Conservation (phyloP, 1,139 yeast species). For the Pichia norvegensis region DNA sequence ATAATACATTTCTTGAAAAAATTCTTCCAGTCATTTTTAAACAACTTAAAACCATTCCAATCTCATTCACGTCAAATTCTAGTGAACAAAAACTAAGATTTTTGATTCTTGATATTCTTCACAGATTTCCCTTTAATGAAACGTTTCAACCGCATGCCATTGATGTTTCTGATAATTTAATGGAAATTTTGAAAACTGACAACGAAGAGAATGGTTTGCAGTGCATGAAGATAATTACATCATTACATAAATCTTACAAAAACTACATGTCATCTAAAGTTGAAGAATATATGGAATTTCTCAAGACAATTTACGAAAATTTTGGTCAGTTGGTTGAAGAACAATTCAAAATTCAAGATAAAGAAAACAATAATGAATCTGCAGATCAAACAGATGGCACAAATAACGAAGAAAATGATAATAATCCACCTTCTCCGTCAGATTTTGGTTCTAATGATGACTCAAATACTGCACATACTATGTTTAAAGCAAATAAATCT, state of each 20-base stretch:
- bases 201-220: constrained; percentile 94
- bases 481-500: constrained; percentile 60
- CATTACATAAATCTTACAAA: constrained; percentile 81
- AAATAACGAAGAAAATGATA: neutral
- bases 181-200: constrained; percentile 57
- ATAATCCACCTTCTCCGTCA: constrained; percentile 30
- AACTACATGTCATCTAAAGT: constrained; percentile 61
- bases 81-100: constrained; percentile 71
- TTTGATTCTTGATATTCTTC: constrained; percentile 69
- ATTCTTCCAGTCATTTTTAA: constrained; percentile 56
- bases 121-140: constrained; percentile 77
- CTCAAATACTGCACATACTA: constrained; percentile 31
- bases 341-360: constrained; percentile 20
- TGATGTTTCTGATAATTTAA: constrained; percentile 53
- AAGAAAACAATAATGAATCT: neutral
- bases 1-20: constrained; percentile 57
- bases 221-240: constrained; percentile 85
- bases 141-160: constrained; percentile 66
- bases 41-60: constrained; percentile 59
- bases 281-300: constrained; percentile 68
- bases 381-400: neutral
- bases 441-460: constrained; percentile 32
- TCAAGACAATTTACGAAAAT: constrained; percentile 70
- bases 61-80: constrained; percentile 57
- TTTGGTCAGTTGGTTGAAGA: constrained; percentile 64